Evolutionary conservation across 352 stramenopile genomes (phyloP).

Genomic region (Phytophthora uliginosa): DNA sequence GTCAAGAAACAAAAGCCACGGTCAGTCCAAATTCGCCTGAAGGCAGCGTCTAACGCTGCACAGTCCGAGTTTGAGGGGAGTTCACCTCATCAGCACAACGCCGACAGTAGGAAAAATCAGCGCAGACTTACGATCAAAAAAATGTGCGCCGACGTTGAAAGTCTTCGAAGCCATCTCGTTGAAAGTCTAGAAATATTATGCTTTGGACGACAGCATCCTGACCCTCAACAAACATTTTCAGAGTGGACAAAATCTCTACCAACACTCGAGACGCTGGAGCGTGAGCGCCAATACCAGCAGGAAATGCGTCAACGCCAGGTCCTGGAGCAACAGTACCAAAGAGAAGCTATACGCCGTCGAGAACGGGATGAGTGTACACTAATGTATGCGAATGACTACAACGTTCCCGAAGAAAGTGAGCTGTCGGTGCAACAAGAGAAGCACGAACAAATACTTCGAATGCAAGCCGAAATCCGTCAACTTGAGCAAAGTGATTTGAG

Average conservation of each 20-base stretch:
- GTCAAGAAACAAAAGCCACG: neutral
- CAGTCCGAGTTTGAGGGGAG: constrained; percentile 14
- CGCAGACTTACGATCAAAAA: constrained; percentile 39
- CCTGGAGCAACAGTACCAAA: constrained; percentile 57
- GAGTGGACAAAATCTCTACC: constrained; percentile 69
- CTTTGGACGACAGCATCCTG: constrained; percentile 52
- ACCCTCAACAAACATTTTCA: constrained; percentile 47
- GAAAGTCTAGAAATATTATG: constrained; percentile 47
- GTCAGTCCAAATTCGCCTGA: constrained; percentile 23
- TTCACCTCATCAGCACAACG: neutral
- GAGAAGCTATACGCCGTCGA: constrained; percentile 47
- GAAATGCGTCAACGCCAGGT: constrained; percentile 51
- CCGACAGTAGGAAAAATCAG: constrained; percentile 20
- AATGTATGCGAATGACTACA: constrained; percentile 59
- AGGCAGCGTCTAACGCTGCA: constrained; percentile 13
- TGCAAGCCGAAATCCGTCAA: constrained; percentile 38
- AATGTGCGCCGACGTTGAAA: constrained; percentile 37
- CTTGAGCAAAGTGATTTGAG: constrained; percentile 23
- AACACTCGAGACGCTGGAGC: constrained; percentile 61
- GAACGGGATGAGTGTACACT: constrained; percentile 44
- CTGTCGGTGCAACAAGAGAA: constrained; percentile 43
- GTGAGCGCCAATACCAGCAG: constrained; percentile 42
- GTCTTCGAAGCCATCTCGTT: constrained; percentile 43
- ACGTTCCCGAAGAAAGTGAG: constrained; percentile 42
- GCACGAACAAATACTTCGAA: constrained; percentile 34